A percentile compares a stretch with the other conserved stretches of the same genome.
phyloP scores from a whole-genome alignment of 306 rosid genomes.

The Oxytropis ochrocephala region DNA sequence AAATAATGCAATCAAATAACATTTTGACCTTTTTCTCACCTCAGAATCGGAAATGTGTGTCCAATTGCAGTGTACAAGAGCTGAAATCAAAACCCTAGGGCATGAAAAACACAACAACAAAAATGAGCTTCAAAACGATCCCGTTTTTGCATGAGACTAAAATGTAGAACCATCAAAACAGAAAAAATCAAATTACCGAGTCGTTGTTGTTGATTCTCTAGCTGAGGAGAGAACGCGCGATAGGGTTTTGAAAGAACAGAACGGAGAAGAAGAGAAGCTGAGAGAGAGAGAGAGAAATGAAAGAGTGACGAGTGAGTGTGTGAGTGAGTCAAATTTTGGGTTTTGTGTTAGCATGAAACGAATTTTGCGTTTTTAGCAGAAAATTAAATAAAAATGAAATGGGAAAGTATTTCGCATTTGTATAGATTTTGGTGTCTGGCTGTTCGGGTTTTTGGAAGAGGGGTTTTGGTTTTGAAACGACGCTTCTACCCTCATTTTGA shows the following conservation, averaged over 20 bases:
- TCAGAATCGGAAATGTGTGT: neutral
- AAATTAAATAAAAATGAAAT: neutral
- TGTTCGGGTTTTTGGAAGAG: neutral
- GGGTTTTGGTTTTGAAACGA: neutral
- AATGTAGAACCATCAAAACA: neutral
- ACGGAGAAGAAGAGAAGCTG: neutral
- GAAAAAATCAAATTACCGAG: neutral
- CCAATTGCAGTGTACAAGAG: neutral
- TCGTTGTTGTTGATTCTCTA: neutral
- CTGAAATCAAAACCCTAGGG: constrained; percentile 26
- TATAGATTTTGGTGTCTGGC: neutral
- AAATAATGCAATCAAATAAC: neutral
- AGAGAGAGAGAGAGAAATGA: neutral
- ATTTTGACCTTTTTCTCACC: neutral
- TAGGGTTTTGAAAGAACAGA: neutral
- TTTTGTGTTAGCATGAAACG: constrained; percentile 12
- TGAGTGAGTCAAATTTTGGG: neutral
- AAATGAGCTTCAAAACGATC: neutral
- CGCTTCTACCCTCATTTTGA: neutral
- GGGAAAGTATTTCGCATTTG: neutral
- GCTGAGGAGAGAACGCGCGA: neutral
- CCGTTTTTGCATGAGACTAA: constrained; percentile 11
- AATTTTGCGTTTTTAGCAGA: neutral
- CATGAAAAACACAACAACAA: neutral
- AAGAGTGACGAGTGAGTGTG: neutral